Base-by-base conservation (phyloP, 139 green algal genomes). In the Chlamydomonas sp. region DNA sequence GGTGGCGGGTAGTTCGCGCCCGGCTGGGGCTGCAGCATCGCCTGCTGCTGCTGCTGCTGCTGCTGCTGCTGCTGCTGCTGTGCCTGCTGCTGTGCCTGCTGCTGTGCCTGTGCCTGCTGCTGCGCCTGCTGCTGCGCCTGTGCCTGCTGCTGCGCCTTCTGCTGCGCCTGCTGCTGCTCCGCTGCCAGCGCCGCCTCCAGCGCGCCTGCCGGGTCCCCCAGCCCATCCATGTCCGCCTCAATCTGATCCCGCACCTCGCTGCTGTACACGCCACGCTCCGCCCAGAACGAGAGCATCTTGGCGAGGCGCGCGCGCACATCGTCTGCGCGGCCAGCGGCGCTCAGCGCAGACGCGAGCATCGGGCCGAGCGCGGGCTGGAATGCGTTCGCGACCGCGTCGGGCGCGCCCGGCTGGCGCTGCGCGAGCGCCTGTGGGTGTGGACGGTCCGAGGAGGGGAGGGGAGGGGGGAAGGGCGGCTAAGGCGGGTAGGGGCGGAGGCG, bases 221-320 rank as follows among this genome's bases (percentile, higher is more conserved):
- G 4, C 47, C 6, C n/a, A 26, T 33, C 26, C 66, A 72, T 38
- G 8, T n/a, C 16, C 26, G 13, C 5, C 48, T 72, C 66, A 28
- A 72, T 10, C 10, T 39, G 4, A 24, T 49, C 29, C 13, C 36
- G 38, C 28, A 35, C n/a, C 2, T 35, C n/a, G 24, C 35, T 5
- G 2, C 68, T 49, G 50, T 70, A 70, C 30, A 77, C 72, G 33
- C 54, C 64, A 3, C 65, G 64, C n/a, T 82, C 76, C 5, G 10
- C 24, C 76, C 76, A 82, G 71, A 76, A 78, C 35, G 2, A 38
- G 22, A 82, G 54, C 30, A 82, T 82, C 76, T 82, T 82, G 39
- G 31, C 22, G 50, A 82, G 67, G 26, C 71, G 65, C 29, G 4
- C 37, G 10, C n/a, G 29, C 5, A 74, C 35, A 48, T 76, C 36